phyloP scores from a whole-genome alignment of 495 filamentous ascomycete genomes.

The Neurospora discreta region DNA sequence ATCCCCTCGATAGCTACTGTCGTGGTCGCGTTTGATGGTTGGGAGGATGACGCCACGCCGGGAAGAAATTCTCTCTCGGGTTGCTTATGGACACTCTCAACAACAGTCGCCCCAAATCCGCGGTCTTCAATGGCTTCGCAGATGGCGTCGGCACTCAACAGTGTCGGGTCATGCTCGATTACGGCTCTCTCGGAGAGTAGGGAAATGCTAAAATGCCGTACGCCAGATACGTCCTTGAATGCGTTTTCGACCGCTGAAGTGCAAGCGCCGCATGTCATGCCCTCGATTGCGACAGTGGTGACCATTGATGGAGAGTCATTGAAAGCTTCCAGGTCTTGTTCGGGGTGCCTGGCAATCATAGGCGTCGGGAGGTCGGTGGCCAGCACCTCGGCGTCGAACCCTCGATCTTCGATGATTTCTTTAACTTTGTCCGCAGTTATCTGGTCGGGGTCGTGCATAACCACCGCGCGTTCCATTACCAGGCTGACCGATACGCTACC shows the following conservation, averaged over 20 bases:
- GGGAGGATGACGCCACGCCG: conserved; percentile 4
- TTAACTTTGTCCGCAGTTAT: conserved; percentile 62
- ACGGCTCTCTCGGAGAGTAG: conserved; percentile 87
- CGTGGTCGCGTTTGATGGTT: conserved; percentile 45
- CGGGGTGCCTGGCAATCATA: conserved; percentile 17
- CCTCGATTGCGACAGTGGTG: conserved; percentile 77
- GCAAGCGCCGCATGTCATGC: conserved; percentile 96
- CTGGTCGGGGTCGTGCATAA: conserved; percentile 72
- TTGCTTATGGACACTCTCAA: conserved; percentile 38
- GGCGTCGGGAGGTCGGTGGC: conserved; percentile 59
- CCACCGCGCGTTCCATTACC: conserved; percentile 83
- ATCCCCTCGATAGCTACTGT: conserved; percentile 91
- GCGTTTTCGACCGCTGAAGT: conserved; percentile 82
- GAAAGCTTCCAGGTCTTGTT: neutral
- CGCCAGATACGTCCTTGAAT: conserved; percentile 63
- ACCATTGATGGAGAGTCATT: conserved; percentile 34
- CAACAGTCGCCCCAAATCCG: conserved; percentile 79
- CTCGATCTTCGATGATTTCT: conserved; percentile 85
- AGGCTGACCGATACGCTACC: conserved; percentile 80
- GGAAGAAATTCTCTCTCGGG: conserved; percentile 23
- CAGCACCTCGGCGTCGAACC: conserved; percentile 89
- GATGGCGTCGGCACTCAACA: conserved; percentile 60
- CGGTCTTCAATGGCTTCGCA: conserved; percentile 76
- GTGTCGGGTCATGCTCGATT: conserved; percentile 63
- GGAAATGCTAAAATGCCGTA: conserved; percentile 86